A percentile compares a stretch with the other conserved stretches of the same genome.
These are phyloP conservation scores for Rhizophagus sp. DNA, from an alignment of 192 early-diverging fungal genomes.

Conservation along the genomic window DNA sequence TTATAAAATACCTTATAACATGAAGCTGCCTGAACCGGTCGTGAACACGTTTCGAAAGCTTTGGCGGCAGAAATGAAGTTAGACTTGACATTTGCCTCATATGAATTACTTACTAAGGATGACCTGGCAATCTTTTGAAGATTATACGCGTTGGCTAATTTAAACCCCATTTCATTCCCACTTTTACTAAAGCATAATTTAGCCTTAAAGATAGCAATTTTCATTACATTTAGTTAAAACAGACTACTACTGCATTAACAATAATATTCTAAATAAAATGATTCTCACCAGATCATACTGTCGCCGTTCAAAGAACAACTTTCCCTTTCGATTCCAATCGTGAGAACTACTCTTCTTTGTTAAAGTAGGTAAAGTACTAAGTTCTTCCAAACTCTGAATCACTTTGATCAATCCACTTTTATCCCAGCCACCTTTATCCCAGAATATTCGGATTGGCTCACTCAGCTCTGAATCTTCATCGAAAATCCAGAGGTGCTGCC, in stretches of 20 bases:
- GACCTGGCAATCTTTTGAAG: constrained; percentile 18
- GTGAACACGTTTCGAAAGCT: background rate
- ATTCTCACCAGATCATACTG: constrained; percentile 19
- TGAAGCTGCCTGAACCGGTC: background rate
- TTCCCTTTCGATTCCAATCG: constrained; percentile 17
- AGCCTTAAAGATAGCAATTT: background rate
- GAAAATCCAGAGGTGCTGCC: constrained; percentile 22
- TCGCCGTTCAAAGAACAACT: constrained; percentile 2
- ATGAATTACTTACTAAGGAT: background rate
- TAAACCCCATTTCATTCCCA: background rate
- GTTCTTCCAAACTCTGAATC: background rate
- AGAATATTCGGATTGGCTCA: constrained; percentile 9
- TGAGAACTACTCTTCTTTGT: background rate
- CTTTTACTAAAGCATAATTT: constrained; percentile 20
- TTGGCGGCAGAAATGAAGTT: background rate
- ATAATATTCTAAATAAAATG: background rate
- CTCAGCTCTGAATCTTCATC: constrained; percentile 15
- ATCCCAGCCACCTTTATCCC: background rate
- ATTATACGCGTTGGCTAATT: constrained; percentile 16
- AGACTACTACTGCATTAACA: background rate
- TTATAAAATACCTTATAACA: constrained; percentile 15
- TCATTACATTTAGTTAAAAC: background rate
- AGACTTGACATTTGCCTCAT: background rate
- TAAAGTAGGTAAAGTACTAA: background rate
- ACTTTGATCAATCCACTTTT: constrained; percentile 2